Percentiles rank a stretch among this genome's conserved stretches.
Conservation (phyloP, 2,329 filamentous ascomycete genomes). For the Fusarium acutatum region DNA sequence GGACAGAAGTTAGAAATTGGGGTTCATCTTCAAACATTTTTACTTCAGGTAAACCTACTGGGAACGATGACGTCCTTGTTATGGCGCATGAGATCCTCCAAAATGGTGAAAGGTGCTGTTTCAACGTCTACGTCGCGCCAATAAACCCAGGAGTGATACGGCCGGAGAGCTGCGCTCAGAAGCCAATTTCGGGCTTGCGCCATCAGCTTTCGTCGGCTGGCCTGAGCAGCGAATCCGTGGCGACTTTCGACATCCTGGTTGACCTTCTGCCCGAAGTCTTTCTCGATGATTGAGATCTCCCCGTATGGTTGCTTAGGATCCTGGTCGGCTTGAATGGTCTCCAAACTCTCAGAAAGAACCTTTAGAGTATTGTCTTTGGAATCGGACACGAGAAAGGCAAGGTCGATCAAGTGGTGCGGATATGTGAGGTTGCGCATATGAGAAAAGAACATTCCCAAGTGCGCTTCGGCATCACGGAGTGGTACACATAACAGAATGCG, state of each 20-base stretch:
- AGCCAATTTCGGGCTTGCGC: constrained; percentile 98
- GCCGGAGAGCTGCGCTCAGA: constrained; percentile 88
- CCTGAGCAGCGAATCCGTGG: constrained; percentile 96
- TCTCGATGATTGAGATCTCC: constrained; percentile 97
- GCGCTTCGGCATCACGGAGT: constrained; percentile 88
- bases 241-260: constrained; percentile 97
- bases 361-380: constrained; percentile 91
- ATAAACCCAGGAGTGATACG: constrained; percentile 98
- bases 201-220: constrained; percentile 94
- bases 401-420: constrained; percentile 93
- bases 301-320: constrained; percentile 87
- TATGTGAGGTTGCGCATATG: constrained; percentile 97
- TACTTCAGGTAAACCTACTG: constrained; percentile 68
- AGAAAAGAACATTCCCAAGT: constrained; percentile 98
- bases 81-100: constrained; percentile 98
- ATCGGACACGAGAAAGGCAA: constrained; percentile 96
- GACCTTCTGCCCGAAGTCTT: constrained; percentile 98
- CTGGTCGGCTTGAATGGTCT: constrained; percentile 80
- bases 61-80: constrained; percentile 99
- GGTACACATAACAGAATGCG: constrained; percentile 95
- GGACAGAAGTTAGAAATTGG: constrained; percentile 38
- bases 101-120: constrained; percentile 93
- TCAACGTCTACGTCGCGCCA: constrained; percentile 99
- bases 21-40: neutral
- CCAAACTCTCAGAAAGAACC: constrained; percentile 77